Evolutionary conservation across 345 rosid species (phyloP).

Genomic region (Rubroshorea leprosula): DNA sequence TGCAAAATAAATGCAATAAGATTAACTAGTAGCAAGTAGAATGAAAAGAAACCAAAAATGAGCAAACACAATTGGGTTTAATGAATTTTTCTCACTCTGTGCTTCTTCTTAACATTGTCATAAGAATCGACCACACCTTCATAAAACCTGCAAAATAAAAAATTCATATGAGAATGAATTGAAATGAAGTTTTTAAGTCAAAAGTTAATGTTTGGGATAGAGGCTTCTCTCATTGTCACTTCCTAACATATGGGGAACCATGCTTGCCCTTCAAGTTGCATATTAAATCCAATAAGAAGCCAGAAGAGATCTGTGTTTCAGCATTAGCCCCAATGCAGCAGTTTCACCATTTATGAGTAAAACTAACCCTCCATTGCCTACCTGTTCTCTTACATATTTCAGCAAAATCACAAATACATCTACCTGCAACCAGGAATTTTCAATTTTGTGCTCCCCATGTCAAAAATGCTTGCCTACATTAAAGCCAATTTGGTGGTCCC

Average conservation of each 20-base stretch:
- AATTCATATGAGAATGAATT: too few species aligned
- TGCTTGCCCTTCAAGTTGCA: neutral
- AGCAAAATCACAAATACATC: neutral
- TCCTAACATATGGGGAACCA: neutral
- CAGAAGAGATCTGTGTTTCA: neutral
- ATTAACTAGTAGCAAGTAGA: neutral
- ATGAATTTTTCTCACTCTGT: conserved; percentile 42
- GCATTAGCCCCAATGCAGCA: neutral
- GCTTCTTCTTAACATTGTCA: conserved; percentile 37
- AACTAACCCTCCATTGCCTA: neutral
- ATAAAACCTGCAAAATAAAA: conserved; percentile 46
- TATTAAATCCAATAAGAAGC: neutral
- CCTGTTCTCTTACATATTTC: neutral
- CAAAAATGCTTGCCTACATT: neutral
- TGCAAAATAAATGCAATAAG: neutral
- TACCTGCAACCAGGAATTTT: neutral
- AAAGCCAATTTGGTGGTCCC: neutral
- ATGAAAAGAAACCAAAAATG: neutral
- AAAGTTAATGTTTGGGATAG: too few species aligned
- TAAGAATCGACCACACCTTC: conserved; percentile 54
- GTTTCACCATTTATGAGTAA: neutral
- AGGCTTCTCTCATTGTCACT: neutral
- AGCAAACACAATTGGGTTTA: neutral
- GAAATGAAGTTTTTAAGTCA: too few species aligned
- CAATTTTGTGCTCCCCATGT: neutral